These are phyloP conservation scores for Drosera spatulata DNA, from an alignment of 179 eudicot genomes.

Conservation along the genomic window DNA sequence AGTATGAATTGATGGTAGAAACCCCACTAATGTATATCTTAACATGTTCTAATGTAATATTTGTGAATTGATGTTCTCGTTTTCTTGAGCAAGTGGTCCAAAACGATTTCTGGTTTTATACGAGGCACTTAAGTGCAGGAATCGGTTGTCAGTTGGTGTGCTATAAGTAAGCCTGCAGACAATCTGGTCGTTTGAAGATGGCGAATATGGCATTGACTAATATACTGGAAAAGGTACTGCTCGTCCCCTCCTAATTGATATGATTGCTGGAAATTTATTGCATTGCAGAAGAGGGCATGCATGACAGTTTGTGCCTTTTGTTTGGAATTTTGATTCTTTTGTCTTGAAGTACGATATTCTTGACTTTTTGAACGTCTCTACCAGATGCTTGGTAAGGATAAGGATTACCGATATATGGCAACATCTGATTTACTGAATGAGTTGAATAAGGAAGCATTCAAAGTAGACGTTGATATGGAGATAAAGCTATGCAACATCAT, in stretches of 20 bases:
- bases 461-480: slow-evolving; percentile 79
- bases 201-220: slow-evolving; percentile 52
- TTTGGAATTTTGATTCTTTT: not conserved
- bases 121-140: not conserved
- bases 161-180: not conserved
- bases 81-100: no score
- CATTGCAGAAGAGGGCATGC: not conserved
- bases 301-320: not conserved
- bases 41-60: no score
- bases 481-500: slow-evolving; percentile 70
- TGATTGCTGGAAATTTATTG: not conserved
- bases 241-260: not conserved
- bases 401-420: slow-evolving; percentile 98
- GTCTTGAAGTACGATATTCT: not conserved
- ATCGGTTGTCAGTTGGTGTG: not conserved
- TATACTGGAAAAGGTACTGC: slow-evolving; percentile 67
- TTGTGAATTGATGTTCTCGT: no score
- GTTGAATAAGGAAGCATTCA: slow-evolving; percentile 83
- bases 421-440: slow-evolving; percentile 98
- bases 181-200: slow-evolving; percentile 29
- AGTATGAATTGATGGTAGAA: no score
- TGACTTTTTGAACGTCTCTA: not conserved
- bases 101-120: no score
- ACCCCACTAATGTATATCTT: no score
- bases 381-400: slow-evolving; percentile 99